A percentile compares a stretch with the other conserved stretches of the same genome.
Conservation (phyloP, 345 rosid genomes). For the Heritiera fomes region DNA sequence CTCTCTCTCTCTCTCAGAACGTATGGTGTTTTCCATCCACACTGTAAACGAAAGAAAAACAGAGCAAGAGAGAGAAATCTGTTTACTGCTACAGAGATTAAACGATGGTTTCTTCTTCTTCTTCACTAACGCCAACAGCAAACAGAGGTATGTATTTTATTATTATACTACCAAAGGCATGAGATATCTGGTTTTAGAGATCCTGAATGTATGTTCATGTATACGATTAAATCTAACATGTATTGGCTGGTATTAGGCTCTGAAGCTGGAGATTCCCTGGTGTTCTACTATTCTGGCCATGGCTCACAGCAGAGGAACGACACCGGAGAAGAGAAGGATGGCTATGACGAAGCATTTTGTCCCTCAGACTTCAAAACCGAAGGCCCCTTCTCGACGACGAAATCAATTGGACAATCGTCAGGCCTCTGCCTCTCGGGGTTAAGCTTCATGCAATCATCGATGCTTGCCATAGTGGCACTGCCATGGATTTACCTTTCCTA, state of each 20-base stretch:
- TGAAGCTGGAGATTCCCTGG: conserved; percentile 73
- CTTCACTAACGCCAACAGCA: too few relatives aligned
- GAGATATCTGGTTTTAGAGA: too few relatives aligned
- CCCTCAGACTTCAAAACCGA: conserved; percentile 62
- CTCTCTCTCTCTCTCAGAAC: too few relatives aligned
- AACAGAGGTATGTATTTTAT: too few relatives aligned
- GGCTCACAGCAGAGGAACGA: conserved; percentile 67
- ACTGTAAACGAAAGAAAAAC: too few relatives aligned
- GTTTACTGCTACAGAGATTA: too few relatives aligned
- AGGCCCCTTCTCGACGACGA: conserved; percentile 85
- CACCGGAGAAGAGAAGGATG: conserved; percentile 73
- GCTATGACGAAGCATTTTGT: conserved; percentile 85
- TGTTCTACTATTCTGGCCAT: conserved; percentile 85
- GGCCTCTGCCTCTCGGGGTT: conserved; percentile 76
- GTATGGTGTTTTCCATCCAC: too few relatives aligned
- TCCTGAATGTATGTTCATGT: too few relatives aligned
- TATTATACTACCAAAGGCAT: too few relatives aligned
- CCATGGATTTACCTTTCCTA: conserved; percentile 69
- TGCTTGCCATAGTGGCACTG: conserved; percentile 90
- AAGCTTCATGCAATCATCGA: conserved; percentile 85
- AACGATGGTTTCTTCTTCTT: too few relatives aligned
- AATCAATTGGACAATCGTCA: conserved; percentile 69
- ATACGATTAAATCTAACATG: too few relatives aligned
- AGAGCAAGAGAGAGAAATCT: too few relatives aligned
- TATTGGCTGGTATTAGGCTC: conserved; percentile 57